phyloP scores from a whole-genome alignment of 768 basidiomycete species.

The Lactarius quietus region DNA sequence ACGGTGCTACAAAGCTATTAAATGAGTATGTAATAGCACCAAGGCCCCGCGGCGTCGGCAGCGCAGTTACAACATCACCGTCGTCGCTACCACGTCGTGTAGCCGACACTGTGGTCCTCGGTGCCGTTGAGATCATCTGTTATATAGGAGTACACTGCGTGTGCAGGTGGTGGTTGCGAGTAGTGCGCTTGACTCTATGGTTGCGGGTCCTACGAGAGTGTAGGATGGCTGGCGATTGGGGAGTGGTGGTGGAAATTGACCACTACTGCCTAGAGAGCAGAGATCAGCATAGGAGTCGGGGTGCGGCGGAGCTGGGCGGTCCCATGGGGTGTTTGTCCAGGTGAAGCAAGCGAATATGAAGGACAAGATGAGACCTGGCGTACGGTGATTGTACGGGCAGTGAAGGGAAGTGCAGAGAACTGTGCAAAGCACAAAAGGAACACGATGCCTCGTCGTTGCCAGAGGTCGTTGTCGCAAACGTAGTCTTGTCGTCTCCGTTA shows the following conservation, averaged over 20 bases:
- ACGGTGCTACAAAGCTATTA: too few species aligned
- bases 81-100: too few species aligned
- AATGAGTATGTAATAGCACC: too few species aligned
- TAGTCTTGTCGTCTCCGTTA: too few species aligned
- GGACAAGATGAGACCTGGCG: conserved; percentile 9
- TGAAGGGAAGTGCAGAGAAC: conserved; percentile 22
- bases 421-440: conserved; percentile 19
- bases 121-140: too few species aligned
- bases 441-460: too few species aligned
- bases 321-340: conserved; percentile 17
- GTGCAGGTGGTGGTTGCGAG: conserved; percentile 29
- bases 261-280: conserved; percentile 14
- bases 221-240: conserved; percentile 29
- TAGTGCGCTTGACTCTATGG: conserved; percentile 14
- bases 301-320: conserved; percentile 28
- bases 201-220: conserved; percentile 21
- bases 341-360: conserved; percentile 12
- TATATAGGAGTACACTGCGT: not conserved
- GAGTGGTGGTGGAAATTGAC: conserved; percentile 26
- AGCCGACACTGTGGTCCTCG: too few species aligned
- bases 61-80: too few species aligned
- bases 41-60: too few species aligned
- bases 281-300: conserved; percentile 26
- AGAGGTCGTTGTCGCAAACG: too few species aligned
- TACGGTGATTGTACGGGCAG: conserved; percentile 26